Evolutionary conservation across 2,329 filamentous ascomycete species (phyloP).

Genomic region (Albifimbria verrucaria): DNA sequence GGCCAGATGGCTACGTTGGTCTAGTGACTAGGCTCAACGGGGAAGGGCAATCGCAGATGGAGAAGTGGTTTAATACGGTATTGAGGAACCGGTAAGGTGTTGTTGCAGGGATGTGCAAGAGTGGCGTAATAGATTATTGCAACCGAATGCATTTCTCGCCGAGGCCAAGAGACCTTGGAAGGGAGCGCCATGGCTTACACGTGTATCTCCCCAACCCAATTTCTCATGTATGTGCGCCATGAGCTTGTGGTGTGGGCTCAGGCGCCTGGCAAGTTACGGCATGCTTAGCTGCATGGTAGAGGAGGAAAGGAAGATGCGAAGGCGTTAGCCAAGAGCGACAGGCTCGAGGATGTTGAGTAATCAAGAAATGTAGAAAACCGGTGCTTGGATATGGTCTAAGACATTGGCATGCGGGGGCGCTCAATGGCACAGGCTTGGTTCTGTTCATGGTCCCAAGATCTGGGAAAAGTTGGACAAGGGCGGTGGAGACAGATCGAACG

Average conservation of each 20-base stretch:
- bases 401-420: not conserved
- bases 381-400: not conserved
- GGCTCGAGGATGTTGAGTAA: not conserved
- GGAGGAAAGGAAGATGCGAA: not conserved
- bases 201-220: no score
- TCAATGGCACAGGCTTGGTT: not conserved
- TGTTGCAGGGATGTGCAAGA: no score
- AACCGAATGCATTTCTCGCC: no score
- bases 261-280: not conserved
- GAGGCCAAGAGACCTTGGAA: no score
- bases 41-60: slow-evolving; percentile 8
- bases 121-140: no score
- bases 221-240: not conserved
- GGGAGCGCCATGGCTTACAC: no score
- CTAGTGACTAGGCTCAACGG: slow-evolving; percentile 36
- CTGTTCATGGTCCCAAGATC: not conserved
- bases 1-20: slow-evolving; percentile 67
- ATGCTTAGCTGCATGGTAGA: not conserved
- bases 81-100: no score
- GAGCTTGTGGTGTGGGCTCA: not conserved
- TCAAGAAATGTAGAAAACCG: not conserved
- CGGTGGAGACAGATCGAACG: not conserved
- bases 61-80: slow-evolving; percentile 9
- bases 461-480: not conserved
- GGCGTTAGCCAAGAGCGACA: not conserved